Evolutionary conservation across 176 grass and related monocot genomes (phyloP).

Genomic region (Bromus sterilis): DNA sequence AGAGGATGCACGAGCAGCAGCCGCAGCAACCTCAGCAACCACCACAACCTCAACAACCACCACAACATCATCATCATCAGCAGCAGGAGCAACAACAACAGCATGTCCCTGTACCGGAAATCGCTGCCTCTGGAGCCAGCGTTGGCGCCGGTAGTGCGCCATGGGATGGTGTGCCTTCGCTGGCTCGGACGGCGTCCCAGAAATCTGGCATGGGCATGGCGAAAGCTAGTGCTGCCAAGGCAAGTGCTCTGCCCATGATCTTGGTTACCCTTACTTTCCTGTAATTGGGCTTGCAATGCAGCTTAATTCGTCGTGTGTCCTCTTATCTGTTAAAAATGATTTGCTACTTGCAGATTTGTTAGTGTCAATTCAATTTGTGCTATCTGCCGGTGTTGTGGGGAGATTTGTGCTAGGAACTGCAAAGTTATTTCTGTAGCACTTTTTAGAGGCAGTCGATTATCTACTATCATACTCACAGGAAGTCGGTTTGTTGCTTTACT

Average conservation of each 20-base stretch:
- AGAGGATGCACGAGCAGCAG: constrained; percentile 46
- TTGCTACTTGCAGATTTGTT: neutral
- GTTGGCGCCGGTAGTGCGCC: neutral
- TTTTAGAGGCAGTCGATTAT: neutral
- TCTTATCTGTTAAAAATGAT: neutral
- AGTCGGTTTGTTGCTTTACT: constrained; percentile 13
- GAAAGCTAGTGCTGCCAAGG: constrained; percentile 54
- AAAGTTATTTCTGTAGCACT: neutral
- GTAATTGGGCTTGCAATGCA: constrained; percentile 14
- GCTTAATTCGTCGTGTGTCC: neutral
- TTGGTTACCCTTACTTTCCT: neutral
- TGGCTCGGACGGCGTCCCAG: constrained; percentile 59
- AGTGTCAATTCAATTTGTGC: constrained; percentile 4
- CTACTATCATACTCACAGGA: neutral
- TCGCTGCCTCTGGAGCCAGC: neutral
- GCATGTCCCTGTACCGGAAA: neutral
- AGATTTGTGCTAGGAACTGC: neutral
- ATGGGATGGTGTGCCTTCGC: constrained; percentile 40
- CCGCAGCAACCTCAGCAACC: neutral
- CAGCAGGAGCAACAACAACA: constrained; percentile 1
- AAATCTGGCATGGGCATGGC: constrained; percentile 47
- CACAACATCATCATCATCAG: neutral
- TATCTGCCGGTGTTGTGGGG: neutral
- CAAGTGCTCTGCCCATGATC: constrained; percentile 25
- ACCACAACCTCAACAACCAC: neutral